Evolutionary conservation across 768 basidiomycete genomes (phyloP).

Genomic region (Serendipita sp.): DNA sequence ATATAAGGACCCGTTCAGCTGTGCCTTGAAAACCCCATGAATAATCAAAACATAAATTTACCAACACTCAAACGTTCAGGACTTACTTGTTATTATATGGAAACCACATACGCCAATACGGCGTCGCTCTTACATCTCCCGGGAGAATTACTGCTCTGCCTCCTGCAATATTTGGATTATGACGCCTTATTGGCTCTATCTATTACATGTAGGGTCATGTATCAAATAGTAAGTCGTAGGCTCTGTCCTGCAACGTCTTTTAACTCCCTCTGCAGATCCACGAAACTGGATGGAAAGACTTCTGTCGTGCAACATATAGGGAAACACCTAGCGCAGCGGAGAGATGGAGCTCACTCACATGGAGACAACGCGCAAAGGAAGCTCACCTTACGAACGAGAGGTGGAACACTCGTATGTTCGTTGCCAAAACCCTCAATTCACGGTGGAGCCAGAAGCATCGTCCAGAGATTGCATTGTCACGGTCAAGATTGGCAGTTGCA

Average conservation of each 20-base stretch:
- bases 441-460: constrained; percentile 42
- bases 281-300: neutral
- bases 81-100: too few relatives aligned
- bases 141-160: neutral
- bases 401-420: constrained; percentile 36
- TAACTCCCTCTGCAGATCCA: neutral
- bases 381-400: constrained; percentile 27
- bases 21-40: too few relatives aligned
- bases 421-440: constrained; percentile 47
- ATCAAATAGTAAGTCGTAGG: neutral
- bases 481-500: constrained; percentile 41
- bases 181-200: neutral
- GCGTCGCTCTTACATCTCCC: neutral
- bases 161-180: neutral
- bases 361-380: neutral
- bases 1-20: too few relatives aligned
- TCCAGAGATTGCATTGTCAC: constrained; percentile 37
- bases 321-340: neutral
- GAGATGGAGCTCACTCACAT: neutral
- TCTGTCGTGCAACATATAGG: neutral
- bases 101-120: too few relatives aligned
- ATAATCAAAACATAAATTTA: too few relatives aligned
- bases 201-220: neutral
- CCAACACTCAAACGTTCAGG: too few relatives aligned
- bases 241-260: neutral